Base-by-base conservation (phyloP, 2,329 filamentous ascomycete species). In the Xylariaceae sp. region DNA sequence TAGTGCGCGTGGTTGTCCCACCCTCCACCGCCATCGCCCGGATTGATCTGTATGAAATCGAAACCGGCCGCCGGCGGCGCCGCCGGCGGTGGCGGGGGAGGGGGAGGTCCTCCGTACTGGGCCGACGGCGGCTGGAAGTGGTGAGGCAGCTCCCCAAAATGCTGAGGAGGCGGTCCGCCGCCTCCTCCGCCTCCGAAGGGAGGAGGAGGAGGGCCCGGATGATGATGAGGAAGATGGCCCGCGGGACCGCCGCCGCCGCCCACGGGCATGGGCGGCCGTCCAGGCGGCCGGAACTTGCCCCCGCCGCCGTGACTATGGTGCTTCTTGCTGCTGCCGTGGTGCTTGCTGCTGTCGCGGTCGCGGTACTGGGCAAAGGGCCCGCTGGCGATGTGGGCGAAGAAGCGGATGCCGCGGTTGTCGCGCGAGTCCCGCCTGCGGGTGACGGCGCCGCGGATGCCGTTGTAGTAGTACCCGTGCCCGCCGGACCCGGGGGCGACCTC, bases 361-460 rank as follows among this genome's bases (percentile, higher is more conserved):
- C 37, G 38, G 19, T 33, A 35, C 25, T 42, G 43, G 9, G 51
- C 53, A 29, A 56, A 55, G 4, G 53, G 53, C 10, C 53, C 53
- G 19, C 48, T 49, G 19, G 55, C 37, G 19, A 56, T 31, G 39
- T 57, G 53, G 4, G 51, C 45, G 10, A 51, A 51, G 37, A 54
- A 26, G 11, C 47, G 47, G 12, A 38, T 21, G 32, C 47, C 44
- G 11, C 17, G 28, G 33, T 50, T 44, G 28, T 54, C 49, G 9
- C 34, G 39, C 7, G 38, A 42, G 38, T 51, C 47, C n/a, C 38
- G 32, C 35, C 36, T 40, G 16, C 52, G 51, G 12, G 46, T 54
- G 5, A 57, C 53, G 31, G 48, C 51, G 33, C 49, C 51, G 15
- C 40, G 41, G 16, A 53, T 33, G 36, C 49, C 51, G 26, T 47